Evolutionary conservation across 1,284 basidiomycete genomes (phyloP).

Genomic region (Ganoderma sp.): DNA sequence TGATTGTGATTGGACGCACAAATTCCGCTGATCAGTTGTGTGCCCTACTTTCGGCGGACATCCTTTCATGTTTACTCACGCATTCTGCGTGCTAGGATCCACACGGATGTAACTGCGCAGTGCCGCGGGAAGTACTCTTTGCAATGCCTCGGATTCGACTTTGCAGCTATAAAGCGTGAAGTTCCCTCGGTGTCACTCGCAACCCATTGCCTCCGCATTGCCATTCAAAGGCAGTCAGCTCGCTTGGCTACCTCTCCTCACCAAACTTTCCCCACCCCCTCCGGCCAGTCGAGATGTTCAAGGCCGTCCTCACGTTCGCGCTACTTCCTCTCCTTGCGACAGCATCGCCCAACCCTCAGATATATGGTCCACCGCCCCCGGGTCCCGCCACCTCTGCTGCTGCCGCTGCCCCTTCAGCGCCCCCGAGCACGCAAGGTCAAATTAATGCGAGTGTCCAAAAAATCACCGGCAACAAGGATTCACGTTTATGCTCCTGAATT

Average conservation of each 20-base stretch:
- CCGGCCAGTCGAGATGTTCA: constrained; percentile 34
- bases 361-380: constrained; percentile 39
- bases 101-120: constrained; percentile 31
- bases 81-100: constrained; percentile 19
- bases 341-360: constrained; percentile 43
- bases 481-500: not conserved
- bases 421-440: constrained; percentile 47
- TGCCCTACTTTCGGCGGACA: constrained; percentile 22
- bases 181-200: constrained; percentile 28
- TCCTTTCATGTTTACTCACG: constrained; percentile 28
- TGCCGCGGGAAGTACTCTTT: constrained; percentile 18
- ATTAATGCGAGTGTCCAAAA: constrained; percentile 47
- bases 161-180: constrained; percentile 27
- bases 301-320: constrained; percentile 25
- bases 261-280: constrained; percentile 11
- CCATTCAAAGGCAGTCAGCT: constrained; percentile 26
- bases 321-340: constrained; percentile 47
- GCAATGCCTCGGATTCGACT: constrained; percentile 9
- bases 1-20: constrained; percentile 25
- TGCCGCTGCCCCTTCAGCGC: constrained; percentile 49
- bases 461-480: not conserved
- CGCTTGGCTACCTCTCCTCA: constrained; percentile 8
- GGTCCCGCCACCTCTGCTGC: constrained; percentile 34
- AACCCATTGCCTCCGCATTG: constrained; percentile 27
- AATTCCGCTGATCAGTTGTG: constrained; percentile 15